Evolutionary conservation across 2,329 filamentous ascomycete species (phyloP), one percentile per base, ranked within the genome.

Genomic region (Niveomyces coronatus): DNA sequence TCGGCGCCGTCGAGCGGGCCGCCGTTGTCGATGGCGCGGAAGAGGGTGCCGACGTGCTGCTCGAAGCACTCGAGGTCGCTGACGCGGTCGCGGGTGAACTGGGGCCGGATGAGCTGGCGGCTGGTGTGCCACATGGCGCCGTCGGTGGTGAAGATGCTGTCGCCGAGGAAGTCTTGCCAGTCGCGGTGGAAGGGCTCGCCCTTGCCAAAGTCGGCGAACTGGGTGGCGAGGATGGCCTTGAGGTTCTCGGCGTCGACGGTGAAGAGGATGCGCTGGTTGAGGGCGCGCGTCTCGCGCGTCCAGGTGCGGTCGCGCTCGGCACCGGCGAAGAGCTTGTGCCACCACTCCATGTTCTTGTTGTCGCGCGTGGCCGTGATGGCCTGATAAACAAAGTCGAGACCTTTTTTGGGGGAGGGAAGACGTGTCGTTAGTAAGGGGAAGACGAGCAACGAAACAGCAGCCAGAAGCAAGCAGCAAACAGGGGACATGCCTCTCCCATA

Each of bases 201-300:
- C 55, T 94, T 87, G 49, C 87, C 88, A 53, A 79, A 95, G 53
- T 94, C 84, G 28, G 48, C 40, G 53, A 95, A 95, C 53, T 94
- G 85, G 1, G 82, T 83, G 4, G 68, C 64, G 46, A 70, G 73
- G 3, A 64, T 60, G 8, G 68, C 63, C 69, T 73, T 73, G 15
- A 67, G 0, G 87, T 84, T n/a, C 13, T 24, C 23, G 23, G 23
- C 8, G 23, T 24, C 60, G 1, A 60, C 63, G 11, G 65, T 63
- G 47, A 71, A 73, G 20, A 70, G 56, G 6, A 57, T 50, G 18
- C 56, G 58, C 42, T 66, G 55, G 4, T 44, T 51, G 6, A 62
- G 59, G 14, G 56, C 54, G 10, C 56, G 50, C 6, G 57, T 46
- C n/a, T 70, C 49, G 30, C 56, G 58, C n/a, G n/a, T n/a, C n/a